phyloP scores from a whole-genome alignment of 352 stramenopile genomes.

The Blastocystis sp. region DNA sequence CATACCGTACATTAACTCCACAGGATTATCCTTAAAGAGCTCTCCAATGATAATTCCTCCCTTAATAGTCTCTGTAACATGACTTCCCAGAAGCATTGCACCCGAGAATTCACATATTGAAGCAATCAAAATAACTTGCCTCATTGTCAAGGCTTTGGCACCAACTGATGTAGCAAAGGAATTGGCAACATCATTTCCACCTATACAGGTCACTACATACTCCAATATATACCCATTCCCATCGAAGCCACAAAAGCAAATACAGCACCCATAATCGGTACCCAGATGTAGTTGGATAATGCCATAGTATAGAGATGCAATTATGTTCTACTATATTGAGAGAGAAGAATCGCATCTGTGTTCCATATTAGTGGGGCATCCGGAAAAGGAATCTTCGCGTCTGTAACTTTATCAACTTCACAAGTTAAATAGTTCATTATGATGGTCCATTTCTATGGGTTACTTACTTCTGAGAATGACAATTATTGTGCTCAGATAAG shows the following conservation, averaged over 20 bases:
- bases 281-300: not conserved
- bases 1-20: slow-evolving; percentile 73
- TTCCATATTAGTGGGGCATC: not conserved
- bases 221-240: slow-evolving; percentile 20
- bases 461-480: no score
- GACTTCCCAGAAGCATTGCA: slow-evolving; percentile 73
- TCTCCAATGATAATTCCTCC: slow-evolving; percentile 69
- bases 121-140: slow-evolving; percentile 72
- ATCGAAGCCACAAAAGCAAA: slow-evolving; percentile 49
- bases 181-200: slow-evolving; percentile 79
- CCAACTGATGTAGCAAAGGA: slow-evolving; percentile 75
- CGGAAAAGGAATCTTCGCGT: not conserved
- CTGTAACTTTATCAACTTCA: not conserved
- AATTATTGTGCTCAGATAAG: no score
- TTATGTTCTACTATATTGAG: not conserved
- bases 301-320: not conserved
- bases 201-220: slow-evolving; percentile 60
- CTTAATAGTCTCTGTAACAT: slow-evolving; percentile 74
- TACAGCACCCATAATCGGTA: slow-evolving; percentile 34
- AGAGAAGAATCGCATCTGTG: not conserved
- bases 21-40: slow-evolving; percentile 70
- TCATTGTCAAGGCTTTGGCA: slow-evolving; percentile 73
- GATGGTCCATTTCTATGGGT: no score
- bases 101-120: slow-evolving; percentile 75
- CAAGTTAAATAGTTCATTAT: no score